Percentiles rank a stretch among this genome's conserved stretches.
Conservation (phyloP, 208 protist species). For the Crithidia mellificae region DNA sequence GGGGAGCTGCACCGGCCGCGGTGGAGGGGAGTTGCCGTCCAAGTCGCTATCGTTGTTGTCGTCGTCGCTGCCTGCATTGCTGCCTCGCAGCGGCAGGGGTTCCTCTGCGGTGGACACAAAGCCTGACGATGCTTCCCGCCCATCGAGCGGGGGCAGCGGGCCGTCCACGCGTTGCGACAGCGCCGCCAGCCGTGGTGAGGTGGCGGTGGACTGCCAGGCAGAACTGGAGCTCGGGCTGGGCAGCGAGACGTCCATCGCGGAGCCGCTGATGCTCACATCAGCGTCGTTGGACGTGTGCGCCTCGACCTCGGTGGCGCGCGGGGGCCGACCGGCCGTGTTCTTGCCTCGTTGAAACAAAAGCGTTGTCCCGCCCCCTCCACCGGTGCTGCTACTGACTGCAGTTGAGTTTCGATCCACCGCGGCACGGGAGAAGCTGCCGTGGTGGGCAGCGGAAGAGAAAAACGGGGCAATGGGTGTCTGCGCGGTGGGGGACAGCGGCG, state of each 20-base stretch:
- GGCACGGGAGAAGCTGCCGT: background rate
- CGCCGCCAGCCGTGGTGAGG: background rate
- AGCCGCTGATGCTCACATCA: background rate
- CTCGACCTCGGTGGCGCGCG: conserved; percentile 1
- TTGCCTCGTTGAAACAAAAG: background rate
- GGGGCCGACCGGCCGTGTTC: conserved; percentile 6
- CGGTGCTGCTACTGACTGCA: background rate
- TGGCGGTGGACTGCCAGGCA: background rate
- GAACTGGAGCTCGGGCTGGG: background rate
- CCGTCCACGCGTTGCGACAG: background rate
- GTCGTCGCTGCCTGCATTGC: background rate
- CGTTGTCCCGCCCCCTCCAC: background rate
- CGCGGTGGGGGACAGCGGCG: conserved; percentile 3
- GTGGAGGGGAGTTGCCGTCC: conserved; percentile 15
- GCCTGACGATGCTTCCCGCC: background rate
- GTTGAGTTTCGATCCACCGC: background rate
- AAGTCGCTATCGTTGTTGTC: background rate
- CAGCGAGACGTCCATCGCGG: background rate
- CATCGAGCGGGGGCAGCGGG: conserved; percentile 4
- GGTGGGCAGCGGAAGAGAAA: background rate
- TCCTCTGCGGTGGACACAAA: background rate
- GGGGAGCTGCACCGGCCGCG: background rate
- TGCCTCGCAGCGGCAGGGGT: too few relatives aligned
- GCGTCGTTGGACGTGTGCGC: background rate
- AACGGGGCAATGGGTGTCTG: background rate